These are phyloP conservation scores for Gryganskiella cystojenkinii DNA, from an alignment of 192 early-diverging fungal species.

Conservation along the genomic window DNA sequence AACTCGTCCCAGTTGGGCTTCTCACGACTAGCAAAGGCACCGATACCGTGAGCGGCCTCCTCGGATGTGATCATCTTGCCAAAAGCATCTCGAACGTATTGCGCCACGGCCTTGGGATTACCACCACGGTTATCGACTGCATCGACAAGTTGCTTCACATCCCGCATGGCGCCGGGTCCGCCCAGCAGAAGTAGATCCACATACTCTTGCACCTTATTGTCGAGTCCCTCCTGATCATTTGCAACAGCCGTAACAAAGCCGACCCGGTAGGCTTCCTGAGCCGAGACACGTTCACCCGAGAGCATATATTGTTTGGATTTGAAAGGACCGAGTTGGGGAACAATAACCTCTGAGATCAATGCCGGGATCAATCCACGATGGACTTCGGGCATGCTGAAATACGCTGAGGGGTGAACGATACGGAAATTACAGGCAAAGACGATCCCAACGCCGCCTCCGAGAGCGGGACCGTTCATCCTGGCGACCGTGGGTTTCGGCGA, in stretches of 20 bases:
- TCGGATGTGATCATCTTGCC: conserved; percentile 67
- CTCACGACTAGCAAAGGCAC: conserved; percentile 60
- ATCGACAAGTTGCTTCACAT: conserved; percentile 63
- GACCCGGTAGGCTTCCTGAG: conserved; percentile 46
- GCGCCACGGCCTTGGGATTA: conserved; percentile 14
- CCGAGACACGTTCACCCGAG: conserved; percentile 60
- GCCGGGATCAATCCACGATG: conserved; percentile 72
- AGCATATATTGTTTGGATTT: conserved; percentile 66
- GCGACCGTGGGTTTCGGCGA: conserved; percentile 66
- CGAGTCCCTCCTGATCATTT: conserved; percentile 47
- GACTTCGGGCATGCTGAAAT: conserved; percentile 70
- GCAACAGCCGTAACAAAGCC: conserved; percentile 51
- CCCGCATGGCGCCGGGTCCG: conserved; percentile 62
- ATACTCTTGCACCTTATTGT: conserved; percentile 58
- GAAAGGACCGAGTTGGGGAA: conserved; percentile 64
- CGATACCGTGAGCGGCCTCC: conserved; percentile 69
- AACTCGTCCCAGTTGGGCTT: conserved; percentile 65
- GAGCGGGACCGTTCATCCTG: conserved; percentile 69
- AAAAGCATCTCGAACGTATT: conserved; percentile 57
- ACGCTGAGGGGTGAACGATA: conserved; percentile 52
- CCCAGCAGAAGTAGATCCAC: conserved; percentile 51
- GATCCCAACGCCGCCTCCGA: conserved; percentile 71
- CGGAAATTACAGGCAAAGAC: conserved; percentile 68
- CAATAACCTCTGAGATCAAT: conserved; percentile 70
- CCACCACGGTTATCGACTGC: conserved; percentile 47